Conservation (phyloP, 352 stramenopile genomes). For the Pythium dissotocum region DNA sequence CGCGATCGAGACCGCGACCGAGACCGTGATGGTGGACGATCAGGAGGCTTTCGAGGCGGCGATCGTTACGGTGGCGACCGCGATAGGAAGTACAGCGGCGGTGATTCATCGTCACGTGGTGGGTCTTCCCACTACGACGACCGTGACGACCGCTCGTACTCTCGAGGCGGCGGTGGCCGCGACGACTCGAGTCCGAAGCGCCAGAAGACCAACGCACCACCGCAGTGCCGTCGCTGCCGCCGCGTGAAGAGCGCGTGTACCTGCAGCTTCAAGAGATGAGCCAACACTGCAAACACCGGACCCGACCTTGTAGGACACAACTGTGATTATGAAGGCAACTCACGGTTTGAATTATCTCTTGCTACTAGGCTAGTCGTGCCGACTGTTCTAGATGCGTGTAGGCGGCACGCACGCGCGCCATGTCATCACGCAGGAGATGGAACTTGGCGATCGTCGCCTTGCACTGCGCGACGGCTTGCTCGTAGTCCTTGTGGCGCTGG, state of each 20-base stretch:
- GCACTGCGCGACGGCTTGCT: slow-evolving; percentile 25
- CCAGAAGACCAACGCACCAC: slow-evolving; percentile 28
- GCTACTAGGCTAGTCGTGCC: background rate
- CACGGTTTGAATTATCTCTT: background rate
- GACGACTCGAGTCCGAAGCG: slow-evolving; percentile 33
- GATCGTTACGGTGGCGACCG: slow-evolving; percentile 27
- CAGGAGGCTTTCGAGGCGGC: slow-evolving; percentile 17
- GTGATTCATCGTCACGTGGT: slow-evolving; percentile 25
- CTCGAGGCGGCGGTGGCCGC: slow-evolving; percentile 5
- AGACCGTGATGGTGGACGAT: slow-evolving; percentile 17
- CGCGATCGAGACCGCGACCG: slow-evolving; percentile 28
- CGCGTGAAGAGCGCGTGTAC: slow-evolving; percentile 37
- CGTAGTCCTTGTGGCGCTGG: slow-evolving; percentile 32
- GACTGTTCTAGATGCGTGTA: slow-evolving; percentile 22
- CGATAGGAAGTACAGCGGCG: slow-evolving; percentile 32
- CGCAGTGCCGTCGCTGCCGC: slow-evolving; percentile 36
- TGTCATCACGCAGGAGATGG: slow-evolving; percentile 26
- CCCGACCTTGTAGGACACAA: background rate
- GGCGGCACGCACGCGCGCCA: slow-evolving; percentile 20
- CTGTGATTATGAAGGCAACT: background rate
- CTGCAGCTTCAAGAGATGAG: slow-evolving; percentile 33
- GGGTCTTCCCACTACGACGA: slow-evolving; percentile 12
- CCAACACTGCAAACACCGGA: background rate
- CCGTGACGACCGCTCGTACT: slow-evolving; percentile 9
- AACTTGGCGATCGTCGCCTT: slow-evolving; percentile 33